Percentiles rank a stretch among this genome's conserved stretches.
phyloP scores from a whole-genome alignment of 495 filamentous ascomycete species.

The Penicillium lividum region DNA sequence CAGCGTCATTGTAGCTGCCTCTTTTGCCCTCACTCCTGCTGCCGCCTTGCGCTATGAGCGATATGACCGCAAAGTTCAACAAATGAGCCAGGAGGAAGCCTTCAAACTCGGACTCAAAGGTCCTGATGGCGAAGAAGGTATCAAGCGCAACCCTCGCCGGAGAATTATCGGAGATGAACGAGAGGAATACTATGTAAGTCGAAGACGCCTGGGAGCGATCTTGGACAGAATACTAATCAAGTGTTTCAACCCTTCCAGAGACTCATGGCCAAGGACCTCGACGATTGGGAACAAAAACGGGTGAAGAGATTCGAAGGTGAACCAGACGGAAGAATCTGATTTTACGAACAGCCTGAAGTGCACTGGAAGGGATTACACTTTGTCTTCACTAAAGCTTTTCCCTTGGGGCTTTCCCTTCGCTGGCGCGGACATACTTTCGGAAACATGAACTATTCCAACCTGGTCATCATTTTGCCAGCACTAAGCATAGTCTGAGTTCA shows the following conservation, averaged over 20 bases:
- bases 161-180: slow-evolving; percentile 58
- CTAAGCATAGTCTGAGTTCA: neutral
- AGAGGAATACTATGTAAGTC: slow-evolving; percentile 91
- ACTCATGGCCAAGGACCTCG: slow-evolving; percentile 86
- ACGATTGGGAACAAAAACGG: slow-evolving; percentile 94
- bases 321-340: slow-evolving; percentile 77
- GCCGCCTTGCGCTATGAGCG: slow-evolving; percentile 91
- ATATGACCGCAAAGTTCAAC: slow-evolving; percentile 81
- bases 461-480: neutral
- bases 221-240: slow-evolving; percentile 11
- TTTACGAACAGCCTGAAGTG: neutral
- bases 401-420: neutral
- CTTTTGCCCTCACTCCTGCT: slow-evolving; percentile 91
- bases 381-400: neutral
- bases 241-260: slow-evolving; percentile 52
- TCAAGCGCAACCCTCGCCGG: slow-evolving; percentile 48
- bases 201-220: slow-evolving; percentile 31
- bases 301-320: slow-evolving; percentile 87
- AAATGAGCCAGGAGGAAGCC: slow-evolving; percentile 76
- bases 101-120: slow-evolving; percentile 69
- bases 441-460: neutral
- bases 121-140: slow-evolving; percentile 45
- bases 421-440: neutral
- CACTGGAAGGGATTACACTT: neutral
- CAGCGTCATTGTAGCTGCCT: slow-evolving; percentile 85